Percentiles rank a stretch among this genome's conserved stretches.
phyloP scores from a whole-genome alignment of 2,329 filamentous ascomycete genomes.

The Pezicula radicicola region DNA sequence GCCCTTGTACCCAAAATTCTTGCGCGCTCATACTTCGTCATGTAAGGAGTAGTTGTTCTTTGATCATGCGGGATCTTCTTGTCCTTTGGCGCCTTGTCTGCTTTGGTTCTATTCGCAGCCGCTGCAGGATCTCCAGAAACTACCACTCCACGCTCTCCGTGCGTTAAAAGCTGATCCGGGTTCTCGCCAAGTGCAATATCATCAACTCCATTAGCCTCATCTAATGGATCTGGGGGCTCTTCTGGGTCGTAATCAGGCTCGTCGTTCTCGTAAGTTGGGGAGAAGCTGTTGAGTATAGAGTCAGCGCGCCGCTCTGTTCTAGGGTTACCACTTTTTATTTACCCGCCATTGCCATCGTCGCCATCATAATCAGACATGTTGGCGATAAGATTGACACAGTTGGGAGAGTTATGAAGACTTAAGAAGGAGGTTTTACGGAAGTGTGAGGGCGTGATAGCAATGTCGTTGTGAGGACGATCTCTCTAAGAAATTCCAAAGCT shows the following conservation, averaged over 20 bases:
- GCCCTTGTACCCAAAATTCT: conserved; percentile 91
- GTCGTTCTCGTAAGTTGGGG: conserved; percentile 71
- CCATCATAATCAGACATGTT: conserved; percentile 21
- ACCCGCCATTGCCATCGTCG: conserved; percentile 56
- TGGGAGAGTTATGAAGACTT: neutral
- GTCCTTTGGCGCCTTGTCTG: conserved; percentile 60
- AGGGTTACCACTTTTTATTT: conserved; percentile 28
- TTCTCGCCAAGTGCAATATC: conserved; percentile 53
- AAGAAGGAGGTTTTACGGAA: conserved; percentile 1
- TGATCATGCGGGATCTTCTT: conserved; percentile 91
- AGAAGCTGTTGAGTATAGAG: conserved; percentile 51
- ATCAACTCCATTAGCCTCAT: conserved; percentile 47
- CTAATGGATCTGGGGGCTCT: conserved; percentile 48
- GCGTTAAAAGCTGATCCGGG: conserved; percentile 41
- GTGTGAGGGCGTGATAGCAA: neutral
- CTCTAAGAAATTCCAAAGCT: conserved; percentile 18
- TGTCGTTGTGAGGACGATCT: conserved; percentile 2
- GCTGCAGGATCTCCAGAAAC: conserved; percentile 61
- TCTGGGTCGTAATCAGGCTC: conserved; percentile 56
- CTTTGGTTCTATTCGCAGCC: conserved; percentile 50
- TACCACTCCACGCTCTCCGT: conserved; percentile 41
- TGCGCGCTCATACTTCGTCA: conserved; percentile 98
- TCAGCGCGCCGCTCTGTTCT: conserved; percentile 28
- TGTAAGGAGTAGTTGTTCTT: conserved; percentile 91
- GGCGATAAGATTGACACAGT: neutral